Percentiles rank a stretch among this genome's conserved stretches.
phyloP scores from a whole-genome alignment of 2,329 filamentous ascomycete genomes.

The Hypoxylon rubiginosum region DNA sequence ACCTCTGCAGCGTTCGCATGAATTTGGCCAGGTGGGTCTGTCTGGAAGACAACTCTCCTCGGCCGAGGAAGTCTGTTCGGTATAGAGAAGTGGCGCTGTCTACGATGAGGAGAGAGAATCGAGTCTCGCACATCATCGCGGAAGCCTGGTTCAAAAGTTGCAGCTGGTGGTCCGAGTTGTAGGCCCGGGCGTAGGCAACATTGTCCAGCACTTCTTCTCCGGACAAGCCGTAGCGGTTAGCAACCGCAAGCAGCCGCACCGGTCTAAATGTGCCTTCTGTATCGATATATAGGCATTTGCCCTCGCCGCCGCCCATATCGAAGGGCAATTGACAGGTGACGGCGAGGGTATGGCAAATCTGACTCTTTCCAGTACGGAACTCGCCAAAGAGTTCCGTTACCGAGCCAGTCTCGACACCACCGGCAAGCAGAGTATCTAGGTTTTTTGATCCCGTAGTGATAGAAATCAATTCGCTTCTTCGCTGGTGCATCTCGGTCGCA shows the following conservation, averaged over 20 bases:
- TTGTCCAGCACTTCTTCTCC: constrained; percentile 99
- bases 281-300: constrained; percentile 98
- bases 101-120: constrained; percentile 94
- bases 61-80: constrained; percentile 95
- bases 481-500: constrained; percentile 98
- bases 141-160: constrained; percentile 95
- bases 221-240: constrained; percentile 92
- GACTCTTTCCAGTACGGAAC: constrained; percentile 97
- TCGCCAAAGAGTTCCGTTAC: constrained; percentile 99
- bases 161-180: constrained; percentile 98
- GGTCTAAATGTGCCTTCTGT: constrained; percentile 98
- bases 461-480: constrained; percentile 95
- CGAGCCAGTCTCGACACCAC: constrained; percentile 95
- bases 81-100: constrained; percentile 97
- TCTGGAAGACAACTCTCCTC: constrained; percentile 93
- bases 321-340: constrained; percentile 98
- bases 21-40: constrained; percentile 92
- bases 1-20: constrained; percentile 84
- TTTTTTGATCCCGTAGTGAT: constrained; percentile 99
- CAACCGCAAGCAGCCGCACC: constrained; percentile 89
- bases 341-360: constrained; percentile 98
- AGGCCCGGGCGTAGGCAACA: constrained; percentile 96
- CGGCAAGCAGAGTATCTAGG: constrained; percentile 92
- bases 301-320: constrained; percentile 98
- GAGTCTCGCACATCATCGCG: constrained; percentile 99